Conservation (phyloP, 1,284 basidiomycete species). For the Cutaneotrichosporon cavernicola region DNA sequence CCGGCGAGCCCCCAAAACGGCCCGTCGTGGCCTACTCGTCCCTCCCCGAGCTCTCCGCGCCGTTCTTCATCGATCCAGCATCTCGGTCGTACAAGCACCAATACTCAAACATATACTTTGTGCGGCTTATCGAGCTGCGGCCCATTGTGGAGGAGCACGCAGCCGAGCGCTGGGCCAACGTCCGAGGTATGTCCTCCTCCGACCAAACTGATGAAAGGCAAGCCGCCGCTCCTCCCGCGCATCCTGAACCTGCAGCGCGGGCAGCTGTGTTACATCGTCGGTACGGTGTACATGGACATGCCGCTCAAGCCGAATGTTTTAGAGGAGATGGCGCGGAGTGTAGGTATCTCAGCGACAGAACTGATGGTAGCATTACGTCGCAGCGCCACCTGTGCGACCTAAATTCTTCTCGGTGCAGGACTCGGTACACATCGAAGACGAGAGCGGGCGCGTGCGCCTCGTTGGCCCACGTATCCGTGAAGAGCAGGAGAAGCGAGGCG, state of each 20-base stretch:
- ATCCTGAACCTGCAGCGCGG: slow-evolving; percentile 86
- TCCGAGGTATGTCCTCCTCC: slow-evolving; percentile 57
- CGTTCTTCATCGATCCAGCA: slow-evolving; percentile 49
- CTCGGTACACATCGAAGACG: slow-evolving; percentile 87
- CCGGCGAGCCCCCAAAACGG: slow-evolving; percentile 22
- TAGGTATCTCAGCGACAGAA: slow-evolving; percentile 53
- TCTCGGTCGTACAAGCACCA: slow-evolving; percentile 65
- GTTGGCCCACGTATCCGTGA: slow-evolving; percentile 64
- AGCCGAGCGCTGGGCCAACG: slow-evolving; percentile 63
- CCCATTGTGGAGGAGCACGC: slow-evolving; percentile 66
- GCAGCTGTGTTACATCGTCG: slow-evolving; percentile 83
- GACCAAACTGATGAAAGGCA: slow-evolving; percentile 55
- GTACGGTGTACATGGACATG: slow-evolving; percentile 98
- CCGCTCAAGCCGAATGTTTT: slow-evolving; percentile 95
- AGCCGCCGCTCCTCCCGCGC: slow-evolving; percentile 71
- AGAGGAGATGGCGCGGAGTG: slow-evolving; percentile 89
- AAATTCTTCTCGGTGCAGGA: slow-evolving; percentile 80
- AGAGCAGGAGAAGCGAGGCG: slow-evolving; percentile 54
- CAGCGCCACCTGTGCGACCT: slow-evolving; percentile 69
- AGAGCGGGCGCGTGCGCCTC: slow-evolving; percentile 84
- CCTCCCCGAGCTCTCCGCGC: slow-evolving; percentile 47
- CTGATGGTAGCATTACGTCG: slow-evolving; percentile 72
- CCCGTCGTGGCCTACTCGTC: slow-evolving; percentile 40
- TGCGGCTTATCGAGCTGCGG: slow-evolving; percentile 67
- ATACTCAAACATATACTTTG: slow-evolving; percentile 90